phyloP scores from a whole-genome alignment of 495 filamentous ascomycete genomes.

The Evansstolkia leycettana region DNA sequence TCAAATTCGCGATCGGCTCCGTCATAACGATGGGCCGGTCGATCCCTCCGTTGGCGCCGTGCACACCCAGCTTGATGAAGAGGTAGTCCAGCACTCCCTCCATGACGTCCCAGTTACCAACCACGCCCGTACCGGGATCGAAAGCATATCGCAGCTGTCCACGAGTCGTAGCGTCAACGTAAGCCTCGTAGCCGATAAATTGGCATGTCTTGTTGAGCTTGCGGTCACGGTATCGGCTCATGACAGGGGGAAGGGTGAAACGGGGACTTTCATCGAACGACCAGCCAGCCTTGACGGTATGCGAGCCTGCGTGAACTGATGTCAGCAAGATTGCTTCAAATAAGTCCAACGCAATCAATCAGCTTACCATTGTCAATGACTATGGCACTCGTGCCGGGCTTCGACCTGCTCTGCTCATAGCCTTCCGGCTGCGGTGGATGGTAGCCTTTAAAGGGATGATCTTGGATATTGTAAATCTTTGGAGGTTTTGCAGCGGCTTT shows the following conservation, averaged over 20 bases:
- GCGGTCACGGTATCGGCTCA: conserved; percentile 86
- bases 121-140: conserved; percentile 76
- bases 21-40: conserved; percentile 91
- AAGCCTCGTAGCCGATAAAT: conserved; percentile 85
- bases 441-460: conserved; percentile 69
- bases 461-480: conserved; percentile 43
- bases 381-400: conserved; percentile 54
- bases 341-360: not conserved
- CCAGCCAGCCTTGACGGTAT: conserved; percentile 83
- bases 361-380: conserved; percentile 92
- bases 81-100: conserved; percentile 86
- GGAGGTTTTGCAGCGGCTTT: conserved; percentile 34
- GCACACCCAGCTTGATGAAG: conserved; percentile 84
- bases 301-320: conserved; percentile 50
- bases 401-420: conserved; percentile 46
- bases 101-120: conserved; percentile 96
- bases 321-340: not conserved
- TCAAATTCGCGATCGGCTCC: conserved; percentile 81
- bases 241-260: conserved; percentile 72
- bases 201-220: conserved; percentile 81
- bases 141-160: conserved; percentile 86
- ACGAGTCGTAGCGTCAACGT: conserved; percentile 81
- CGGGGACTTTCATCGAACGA: conserved; percentile 75
- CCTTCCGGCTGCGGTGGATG: conserved; percentile 55
- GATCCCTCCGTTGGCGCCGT: conserved; percentile 57